Evolutionary conservation across 257 asterid species (phyloP), one percentile per base, ranked within the genome.

Genomic region (Hygrophila difformis): DNA sequence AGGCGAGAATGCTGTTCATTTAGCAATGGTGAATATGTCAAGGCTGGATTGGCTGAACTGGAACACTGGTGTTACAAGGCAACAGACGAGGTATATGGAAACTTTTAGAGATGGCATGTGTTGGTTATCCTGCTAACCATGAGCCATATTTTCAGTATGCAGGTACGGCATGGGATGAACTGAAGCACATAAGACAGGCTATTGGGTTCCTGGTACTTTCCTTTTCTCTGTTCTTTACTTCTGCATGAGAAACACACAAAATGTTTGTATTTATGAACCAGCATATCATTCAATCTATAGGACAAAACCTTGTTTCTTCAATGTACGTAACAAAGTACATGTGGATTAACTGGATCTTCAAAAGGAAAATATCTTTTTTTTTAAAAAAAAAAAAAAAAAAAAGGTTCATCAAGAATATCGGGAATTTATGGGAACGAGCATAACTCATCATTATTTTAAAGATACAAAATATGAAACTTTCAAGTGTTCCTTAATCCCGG

Each of bases 11-110:
- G 99, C 73, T 91, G 99, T 64, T 91, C 99, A 21, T 91, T 91
- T 55, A 91, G 99, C 66, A 91, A 91, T 23, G 99, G 99, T 43
- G 99, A 91, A 65, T 91, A 86, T 51, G 99, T 91, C 47, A 91
- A 91, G 74, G 87, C 99, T 43, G 99, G 99, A 49, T 76, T 91
- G 64, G 99, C 99, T 42, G 99, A 91, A 67, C 69, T 86, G 55
- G 99, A 91, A 67, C 94, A 91, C 66, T 91, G 99, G 99, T 91
- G 99, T 73, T 91, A 91, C 74, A 86, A 86, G 57, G 94, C 99
- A 54, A 91, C 99, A 13, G 99, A 91, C 44, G 95, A 78, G 96
- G 98, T 85, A 55, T 44, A 38, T 54, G 42, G 24, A 18, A 49
- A 46, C 22, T 34, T 17, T 26, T 12, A 16, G 21, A 35, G 40